Evolutionary conservation across 192 early-diverging fungal genomes (phyloP).

Genomic region (Coemansia sp.): DNA sequence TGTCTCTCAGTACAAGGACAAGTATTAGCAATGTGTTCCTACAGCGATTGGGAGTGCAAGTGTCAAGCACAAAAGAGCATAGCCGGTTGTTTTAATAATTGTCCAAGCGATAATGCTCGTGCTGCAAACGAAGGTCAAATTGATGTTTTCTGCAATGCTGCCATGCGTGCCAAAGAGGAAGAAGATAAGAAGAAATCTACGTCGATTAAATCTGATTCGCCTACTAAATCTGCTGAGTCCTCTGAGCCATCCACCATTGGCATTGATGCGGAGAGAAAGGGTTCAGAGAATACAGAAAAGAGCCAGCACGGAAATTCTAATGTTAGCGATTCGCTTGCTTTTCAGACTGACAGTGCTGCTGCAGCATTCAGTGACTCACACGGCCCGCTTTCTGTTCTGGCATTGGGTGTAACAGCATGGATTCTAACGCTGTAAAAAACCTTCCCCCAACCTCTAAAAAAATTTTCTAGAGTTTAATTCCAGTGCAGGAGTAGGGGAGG

Average conservation of each 20-base stretch:
- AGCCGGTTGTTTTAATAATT: conserved; percentile 48
- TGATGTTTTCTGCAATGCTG: conserved; percentile 44
- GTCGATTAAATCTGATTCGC: not conserved
- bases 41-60: conserved; percentile 56
- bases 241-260: not conserved
- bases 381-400: not conserved
- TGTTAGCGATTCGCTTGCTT: not conserved
- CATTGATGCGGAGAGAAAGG: not conserved
- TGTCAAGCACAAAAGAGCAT: conserved; percentile 50
- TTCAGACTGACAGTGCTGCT: not conserved
- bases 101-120: conserved; percentile 32
- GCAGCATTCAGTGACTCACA: not conserved
- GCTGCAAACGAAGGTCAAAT: conserved; percentile 40
- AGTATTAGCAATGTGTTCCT: conserved; percentile 36
- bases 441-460: not conserved
- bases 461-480: not conserved
- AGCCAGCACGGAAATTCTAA: not conserved
- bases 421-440: not conserved
- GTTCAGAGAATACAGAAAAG: not conserved
- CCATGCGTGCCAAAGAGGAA: conserved; percentile 25
- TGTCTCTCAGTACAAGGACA: conserved; percentile 33
- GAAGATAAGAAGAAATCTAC: conserved; percentile 12
- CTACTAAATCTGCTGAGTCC: not conserved
- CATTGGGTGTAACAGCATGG: conserved; percentile 3
- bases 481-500: no score